Conservation (phyloP, 2,329 filamentous ascomycete genomes). For the Venturia asperata region DNA sequence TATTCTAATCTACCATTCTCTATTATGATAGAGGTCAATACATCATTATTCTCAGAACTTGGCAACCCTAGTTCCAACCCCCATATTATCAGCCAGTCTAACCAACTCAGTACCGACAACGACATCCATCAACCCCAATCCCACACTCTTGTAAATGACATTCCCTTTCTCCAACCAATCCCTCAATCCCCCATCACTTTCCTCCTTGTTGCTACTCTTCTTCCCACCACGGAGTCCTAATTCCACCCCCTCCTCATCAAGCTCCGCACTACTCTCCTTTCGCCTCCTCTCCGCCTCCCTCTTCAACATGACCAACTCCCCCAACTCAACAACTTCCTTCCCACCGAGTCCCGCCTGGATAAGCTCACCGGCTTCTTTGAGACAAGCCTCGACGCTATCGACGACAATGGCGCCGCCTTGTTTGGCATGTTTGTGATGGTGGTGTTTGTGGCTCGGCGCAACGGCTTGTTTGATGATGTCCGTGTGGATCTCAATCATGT, state of each 20-base stretch:
- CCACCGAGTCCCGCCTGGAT: slow-evolving; percentile 68
- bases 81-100: slow-evolving; percentile 47
- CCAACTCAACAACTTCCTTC: slow-evolving; percentile 75
- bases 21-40: no score
- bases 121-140: slow-evolving; percentile 56
- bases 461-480: slow-evolving; percentile 64
- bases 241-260: slow-evolving; percentile 32
- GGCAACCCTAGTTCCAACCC: slow-evolving; percentile 49
- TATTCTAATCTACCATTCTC: no score
- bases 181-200: slow-evolving; percentile 37
- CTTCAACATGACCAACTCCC: slow-evolving; percentile 66
- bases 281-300: slow-evolving; percentile 41
- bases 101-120: slow-evolving; percentile 55
- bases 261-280: slow-evolving; percentile 29
- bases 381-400: slow-evolving; percentile 66
- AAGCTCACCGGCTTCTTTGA: slow-evolving; percentile 81
- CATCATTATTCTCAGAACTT: slow-evolving; percentile 34
- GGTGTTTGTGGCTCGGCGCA: slow-evolving; percentile 45
- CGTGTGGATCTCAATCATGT: slow-evolving; percentile 78
- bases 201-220: slow-evolving; percentile 26
- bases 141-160: slow-evolving; percentile 64
- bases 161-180: slow-evolving; percentile 58
- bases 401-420: slow-evolving; percentile 55
- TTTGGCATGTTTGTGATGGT: slow-evolving; percentile 58
- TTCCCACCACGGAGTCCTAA: slow-evolving; percentile 24